A percentile compares a stretch with the other conserved stretches of the same genome.
These are phyloP conservation scores for Lentinula sp. DNA, from an alignment of 768 basidiomycete species.

Conservation along the genomic window DNA sequence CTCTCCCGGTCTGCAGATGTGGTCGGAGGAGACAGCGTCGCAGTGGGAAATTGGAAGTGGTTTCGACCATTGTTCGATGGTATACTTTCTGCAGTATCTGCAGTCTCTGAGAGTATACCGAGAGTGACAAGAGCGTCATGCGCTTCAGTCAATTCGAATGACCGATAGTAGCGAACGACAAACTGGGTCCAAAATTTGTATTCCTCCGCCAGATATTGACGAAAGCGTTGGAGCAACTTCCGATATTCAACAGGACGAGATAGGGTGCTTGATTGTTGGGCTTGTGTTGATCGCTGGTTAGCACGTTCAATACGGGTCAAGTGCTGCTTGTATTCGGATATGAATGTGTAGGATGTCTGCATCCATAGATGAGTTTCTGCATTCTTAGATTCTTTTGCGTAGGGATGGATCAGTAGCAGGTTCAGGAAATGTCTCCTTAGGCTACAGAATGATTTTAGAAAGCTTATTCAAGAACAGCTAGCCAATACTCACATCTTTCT, in stretches of 20 bases:
- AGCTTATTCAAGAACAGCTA: not conserved
- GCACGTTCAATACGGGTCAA: slow-evolving; percentile 61
- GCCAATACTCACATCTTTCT: slow-evolving; percentile 67
- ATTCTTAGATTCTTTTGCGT: slow-evolving; percentile 69
- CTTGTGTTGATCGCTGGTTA: slow-evolving; percentile 34
- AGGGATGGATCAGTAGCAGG: slow-evolving; percentile 63
- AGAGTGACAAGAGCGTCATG: slow-evolving; percentile 50
- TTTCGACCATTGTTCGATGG: slow-evolving; percentile 38
- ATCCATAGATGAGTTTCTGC: slow-evolving; percentile 86
- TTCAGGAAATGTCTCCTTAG: slow-evolving; percentile 66
- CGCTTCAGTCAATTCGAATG: slow-evolving; percentile 61
- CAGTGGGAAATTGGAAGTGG: slow-evolving; percentile 54
- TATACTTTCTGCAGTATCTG: slow-evolving; percentile 11
- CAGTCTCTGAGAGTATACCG: slow-evolving; percentile 34
- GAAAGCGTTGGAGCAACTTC: slow-evolving; percentile 82
- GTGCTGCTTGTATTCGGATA: slow-evolving; percentile 74
- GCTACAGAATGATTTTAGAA: slow-evolving; percentile 27
- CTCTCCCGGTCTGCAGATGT: slow-evolving; percentile 49
- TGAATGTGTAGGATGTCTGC: slow-evolving; percentile 85
- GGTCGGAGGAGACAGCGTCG: slow-evolving; percentile 28
- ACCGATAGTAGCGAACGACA: slow-evolving; percentile 64
- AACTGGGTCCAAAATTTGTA: slow-evolving; percentile 89
- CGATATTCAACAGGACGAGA: slow-evolving; percentile 69
- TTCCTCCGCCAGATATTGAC: slow-evolving; percentile 84
- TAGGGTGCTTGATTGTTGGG: slow-evolving; percentile 24